Percentiles rank a stretch among this genome's conserved stretches.
Evolutionary conservation across 495 filamentous ascomycete species (phyloP).

Genomic region (Lepidopterella palustris): DNA sequence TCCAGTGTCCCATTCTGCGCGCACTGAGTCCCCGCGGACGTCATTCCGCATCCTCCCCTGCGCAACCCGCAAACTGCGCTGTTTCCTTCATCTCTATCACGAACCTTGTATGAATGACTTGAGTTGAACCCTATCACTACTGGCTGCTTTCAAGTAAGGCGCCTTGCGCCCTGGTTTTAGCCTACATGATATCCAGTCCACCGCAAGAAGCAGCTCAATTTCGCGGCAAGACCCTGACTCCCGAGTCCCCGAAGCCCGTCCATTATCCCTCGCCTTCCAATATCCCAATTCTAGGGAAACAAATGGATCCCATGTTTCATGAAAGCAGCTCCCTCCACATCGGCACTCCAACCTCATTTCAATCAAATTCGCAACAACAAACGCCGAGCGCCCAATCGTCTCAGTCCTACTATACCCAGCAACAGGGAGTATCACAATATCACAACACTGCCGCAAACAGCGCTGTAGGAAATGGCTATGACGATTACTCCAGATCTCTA

Average conservation of each 20-base stretch:
- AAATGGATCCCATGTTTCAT: slow-evolving; percentile 68
- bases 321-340: slow-evolving; percentile 49
- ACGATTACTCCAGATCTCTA: slow-evolving; percentile 10
- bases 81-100: slow-evolving; percentile 7
- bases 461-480: slow-evolving; percentile 6
- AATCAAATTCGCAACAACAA: slow-evolving; percentile 18
- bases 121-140: slow-evolving; percentile 18
- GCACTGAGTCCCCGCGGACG: not conserved
- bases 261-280: slow-evolving; percentile 64
- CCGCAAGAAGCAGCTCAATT: slow-evolving; percentile 60
- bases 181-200: slow-evolving; percentile 57
- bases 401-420: slow-evolving; percentile 21
- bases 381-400: slow-evolving; percentile 21
- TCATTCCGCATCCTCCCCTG: not conserved
- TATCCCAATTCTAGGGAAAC: slow-evolving; percentile 64
- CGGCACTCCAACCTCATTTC: slow-evolving; percentile 26
- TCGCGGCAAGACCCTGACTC: slow-evolving; percentile 62
- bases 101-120: slow-evolving; percentile 25
- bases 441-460: slow-evolving; percentile 13
- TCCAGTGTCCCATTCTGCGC: not conserved
- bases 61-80: not conserved
- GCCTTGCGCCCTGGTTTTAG: slow-evolving; percentile 23
- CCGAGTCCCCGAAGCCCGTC: slow-evolving; percentile 64
- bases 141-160: slow-evolving; percentile 14
- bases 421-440: slow-evolving; percentile 9